These are phyloP conservation scores for Fraxinus americana DNA, from an alignment of 257 asterid species.

Conservation along the genomic window DNA sequence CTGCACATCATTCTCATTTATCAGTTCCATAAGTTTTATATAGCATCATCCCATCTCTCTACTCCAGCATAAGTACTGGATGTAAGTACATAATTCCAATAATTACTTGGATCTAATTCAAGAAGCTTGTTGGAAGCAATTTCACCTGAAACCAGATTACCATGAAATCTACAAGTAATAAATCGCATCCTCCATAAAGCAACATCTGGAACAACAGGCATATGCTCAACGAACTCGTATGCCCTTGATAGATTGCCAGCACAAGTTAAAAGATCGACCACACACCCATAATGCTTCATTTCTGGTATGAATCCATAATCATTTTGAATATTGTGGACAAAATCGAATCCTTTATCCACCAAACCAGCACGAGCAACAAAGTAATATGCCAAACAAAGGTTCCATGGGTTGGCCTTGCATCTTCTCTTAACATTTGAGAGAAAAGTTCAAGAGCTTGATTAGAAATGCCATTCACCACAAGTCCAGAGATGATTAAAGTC, in stretches of 20 bases:
- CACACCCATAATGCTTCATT: slow-evolving; percentile 44
- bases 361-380: slow-evolving; percentile 42
- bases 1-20: slow-evolving; percentile 30
- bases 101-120: slow-evolving; percentile 38
- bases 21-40: slow-evolving; percentile 30
- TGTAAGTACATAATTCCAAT: slow-evolving; percentile 37
- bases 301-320: slow-evolving; percentile 38
- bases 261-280: slow-evolving; percentile 44
- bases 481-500: slow-evolving; percentile 45
- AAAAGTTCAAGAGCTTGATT: slow-evolving; percentile 33
- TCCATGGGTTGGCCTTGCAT: slow-evolving; percentile 38
- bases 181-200: slow-evolving; percentile 45
- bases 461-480: slow-evolving; percentile 37
- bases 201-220: slow-evolving; percentile 34
- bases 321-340: slow-evolving; percentile 32
- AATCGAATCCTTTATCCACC: slow-evolving; percentile 38
- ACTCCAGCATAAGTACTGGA: slow-evolving; percentile 35
- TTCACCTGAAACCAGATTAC: slow-evolving; percentile 35
- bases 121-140: slow-evolving; percentile 34
- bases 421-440: slow-evolving; percentile 35
- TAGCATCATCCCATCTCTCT: slow-evolving; percentile 43
- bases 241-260: slow-evolving; percentile 39
- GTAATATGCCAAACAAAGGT: slow-evolving; percentile 39
- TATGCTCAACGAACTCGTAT: slow-evolving; percentile 33
- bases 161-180: slow-evolving; percentile 38